phyloP scores from a whole-genome alignment of 2,329 filamentous ascomycete genomes.

The Ascosphaera apis region DNA sequence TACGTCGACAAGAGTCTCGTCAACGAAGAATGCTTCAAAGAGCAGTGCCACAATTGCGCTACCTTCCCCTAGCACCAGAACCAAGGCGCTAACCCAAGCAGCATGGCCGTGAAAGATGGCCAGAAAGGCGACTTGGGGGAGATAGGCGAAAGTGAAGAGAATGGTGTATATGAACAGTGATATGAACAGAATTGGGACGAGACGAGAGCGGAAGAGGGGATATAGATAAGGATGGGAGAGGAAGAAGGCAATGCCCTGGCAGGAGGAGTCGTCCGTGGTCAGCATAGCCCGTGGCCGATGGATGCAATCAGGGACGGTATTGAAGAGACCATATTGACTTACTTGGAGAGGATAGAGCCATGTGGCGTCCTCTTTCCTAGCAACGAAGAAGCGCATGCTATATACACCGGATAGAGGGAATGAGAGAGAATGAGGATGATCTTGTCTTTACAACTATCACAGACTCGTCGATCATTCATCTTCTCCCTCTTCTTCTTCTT shows the following conservation, averaged over 20 bases:
- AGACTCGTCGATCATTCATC: no score
- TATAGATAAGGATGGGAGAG: conserved; percentile 53
- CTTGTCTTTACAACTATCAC: no score
- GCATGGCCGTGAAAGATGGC: conserved; percentile 61
- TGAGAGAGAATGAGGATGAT: no score
- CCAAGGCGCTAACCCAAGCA: conserved; percentile 75
- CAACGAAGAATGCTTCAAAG: conserved; percentile 63
- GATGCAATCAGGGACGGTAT: no score
- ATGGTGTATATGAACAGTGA: conserved; percentile 65
- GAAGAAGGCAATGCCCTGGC: conserved; percentile 67
- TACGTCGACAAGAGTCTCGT: conserved; percentile 54
- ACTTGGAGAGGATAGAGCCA: conserved; percentile 28
- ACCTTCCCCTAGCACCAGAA: conserved; percentile 53
- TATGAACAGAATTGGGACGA: conserved; percentile 61
- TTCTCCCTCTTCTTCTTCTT: no score
- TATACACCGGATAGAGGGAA: neutral
- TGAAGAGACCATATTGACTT: no score
- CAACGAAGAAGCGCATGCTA: no score
- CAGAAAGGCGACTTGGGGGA: conserved; percentile 75
- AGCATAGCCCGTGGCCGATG: no score
- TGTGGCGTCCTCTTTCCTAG: conserved; percentile 16
- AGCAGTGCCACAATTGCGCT: conserved; percentile 38
- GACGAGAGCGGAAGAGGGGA: conserved; percentile 52
- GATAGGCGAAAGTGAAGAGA: conserved; percentile 68
- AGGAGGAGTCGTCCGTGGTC: conserved; percentile 3